Evolutionary conservation across 345 rosid genomes (phyloP).

Genomic region (Mangifera indica): DNA sequence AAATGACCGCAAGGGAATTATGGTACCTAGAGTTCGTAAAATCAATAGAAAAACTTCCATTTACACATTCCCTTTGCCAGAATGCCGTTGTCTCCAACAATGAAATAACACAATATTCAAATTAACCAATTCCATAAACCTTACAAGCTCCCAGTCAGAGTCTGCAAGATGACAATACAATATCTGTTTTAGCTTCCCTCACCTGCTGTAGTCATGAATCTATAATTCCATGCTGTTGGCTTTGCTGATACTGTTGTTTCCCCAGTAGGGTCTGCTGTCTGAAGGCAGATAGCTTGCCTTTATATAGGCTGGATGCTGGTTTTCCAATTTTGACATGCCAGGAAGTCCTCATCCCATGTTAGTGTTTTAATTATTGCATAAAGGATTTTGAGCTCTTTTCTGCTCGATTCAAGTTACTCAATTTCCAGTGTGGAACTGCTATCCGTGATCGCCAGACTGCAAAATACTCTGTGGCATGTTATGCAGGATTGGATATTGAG

Average conservation of each 20-base stretch:
- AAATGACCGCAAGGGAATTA: constrained; percentile 80
- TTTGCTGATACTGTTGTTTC: neutral
- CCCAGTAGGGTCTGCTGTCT: constrained; percentile 2
- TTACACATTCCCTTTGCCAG: constrained; percentile 84
- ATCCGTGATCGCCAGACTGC: neutral
- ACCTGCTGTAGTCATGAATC: constrained; percentile 11
- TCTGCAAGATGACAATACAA: constrained; percentile 16
- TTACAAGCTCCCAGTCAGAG: constrained; percentile 11
- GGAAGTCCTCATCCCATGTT: constrained; percentile 12
- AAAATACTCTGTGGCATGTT: neutral
- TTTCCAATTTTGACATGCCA: constrained; percentile 24
- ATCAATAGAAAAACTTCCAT: constrained; percentile 84
- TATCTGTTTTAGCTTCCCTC: too few species aligned
- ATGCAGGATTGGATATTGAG: neutral
- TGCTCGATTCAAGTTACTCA: neutral
- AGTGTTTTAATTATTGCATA: too few species aligned
- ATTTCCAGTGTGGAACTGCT: neutral
- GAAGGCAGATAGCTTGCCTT: constrained; percentile 11
- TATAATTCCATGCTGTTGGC: neutral
- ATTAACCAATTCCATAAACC: constrained; percentile 23
- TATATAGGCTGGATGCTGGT: constrained; percentile 9
- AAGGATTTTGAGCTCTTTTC: too few species aligned
- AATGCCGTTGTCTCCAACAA: constrained; percentile 70
- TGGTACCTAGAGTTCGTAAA: constrained; percentile 76
- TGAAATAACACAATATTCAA: constrained; percentile 43